Conservation (phyloP, 1,284 basidiomycete genomes). For the Cronartium quercuum region DNA sequence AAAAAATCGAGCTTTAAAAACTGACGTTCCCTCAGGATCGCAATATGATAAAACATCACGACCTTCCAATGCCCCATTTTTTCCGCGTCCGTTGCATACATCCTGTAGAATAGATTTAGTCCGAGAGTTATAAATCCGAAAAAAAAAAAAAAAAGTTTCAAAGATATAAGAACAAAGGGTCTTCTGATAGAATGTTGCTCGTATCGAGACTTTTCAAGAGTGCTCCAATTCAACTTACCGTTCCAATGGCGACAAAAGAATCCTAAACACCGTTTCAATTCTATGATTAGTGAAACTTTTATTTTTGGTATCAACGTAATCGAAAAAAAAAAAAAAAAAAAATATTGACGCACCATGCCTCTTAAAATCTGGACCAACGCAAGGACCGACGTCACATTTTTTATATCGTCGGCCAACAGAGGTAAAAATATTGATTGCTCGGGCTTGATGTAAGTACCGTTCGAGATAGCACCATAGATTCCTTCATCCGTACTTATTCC, state of each 20-base stretch:
- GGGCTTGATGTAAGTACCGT: conserved; percentile 26
- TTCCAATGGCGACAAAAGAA: conserved; percentile 19
- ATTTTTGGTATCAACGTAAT: background rate
- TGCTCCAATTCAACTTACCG: conserved; percentile 9
- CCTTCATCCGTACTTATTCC: conserved; percentile 16
- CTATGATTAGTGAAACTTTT: background rate
- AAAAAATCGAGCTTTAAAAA: background rate
- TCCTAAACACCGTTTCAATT: background rate
- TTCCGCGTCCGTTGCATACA: conserved; percentile 23
- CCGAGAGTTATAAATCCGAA: too few species aligned
- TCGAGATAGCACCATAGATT: conserved; percentile 6
- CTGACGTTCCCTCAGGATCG: conserved; percentile 30
- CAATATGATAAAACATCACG: conserved; percentile 23
- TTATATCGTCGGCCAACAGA: conserved; percentile 1
- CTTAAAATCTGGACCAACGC: conserved; percentile 6
- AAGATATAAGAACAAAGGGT: too few species aligned
- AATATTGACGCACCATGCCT: conserved; percentile 2
- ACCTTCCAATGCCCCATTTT: conserved; percentile 20
- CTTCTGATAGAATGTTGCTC: too few species aligned
- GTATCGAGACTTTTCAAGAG: too few species aligned
- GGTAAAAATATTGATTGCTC: conserved; percentile 11
- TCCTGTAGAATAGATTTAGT: background rate
- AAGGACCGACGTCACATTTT: conserved; percentile 32
- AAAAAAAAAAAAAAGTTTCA: too few species aligned
- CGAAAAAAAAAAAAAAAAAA: background rate